Percentiles rank a stretch among this genome's conserved stretches.
phyloP scores from a whole-genome alignment of 805 yeast genomes.

The Candida boleticola region DNA sequence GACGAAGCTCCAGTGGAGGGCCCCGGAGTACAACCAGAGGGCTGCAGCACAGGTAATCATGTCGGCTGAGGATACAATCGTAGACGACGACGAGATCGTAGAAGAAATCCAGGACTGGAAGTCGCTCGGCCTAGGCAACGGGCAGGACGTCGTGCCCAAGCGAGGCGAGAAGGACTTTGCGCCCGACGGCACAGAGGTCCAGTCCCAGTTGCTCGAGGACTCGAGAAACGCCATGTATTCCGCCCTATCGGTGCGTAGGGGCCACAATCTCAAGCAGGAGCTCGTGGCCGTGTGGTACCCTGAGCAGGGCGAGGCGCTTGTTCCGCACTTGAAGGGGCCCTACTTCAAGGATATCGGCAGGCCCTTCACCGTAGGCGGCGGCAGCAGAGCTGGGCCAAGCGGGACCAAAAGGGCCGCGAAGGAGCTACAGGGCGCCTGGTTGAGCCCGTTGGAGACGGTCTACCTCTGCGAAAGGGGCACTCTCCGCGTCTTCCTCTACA shows the following conservation, averaged over 20 bases:
- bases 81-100: slow-evolving; percentile 1
- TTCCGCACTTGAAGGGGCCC: slow-evolving; percentile 61
- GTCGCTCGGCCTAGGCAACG: slow-evolving; percentile 1
- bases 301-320: slow-evolving; percentile 23
- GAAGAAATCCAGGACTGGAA: slow-evolving; percentile 34
- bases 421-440: slow-evolving; percentile 36
- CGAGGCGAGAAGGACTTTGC: slow-evolving; percentile 86
- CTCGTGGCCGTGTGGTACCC: slow-evolving; percentile 50
- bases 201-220: slow-evolving; percentile 43
- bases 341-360: slow-evolving; percentile 75
- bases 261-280: slow-evolving; percentile 46
- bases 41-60: too few relatives aligned
- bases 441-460: slow-evolving; percentile 66
- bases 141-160: slow-evolving; percentile 49
- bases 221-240: slow-evolving; percentile 71
- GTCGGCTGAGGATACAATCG: too few relatives aligned
- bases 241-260: slow-evolving; percentile 55
- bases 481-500: slow-evolving; percentile 26
- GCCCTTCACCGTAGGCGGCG: slow-evolving; percentile 13
- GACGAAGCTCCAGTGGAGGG: too few relatives aligned
- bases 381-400: too few relatives aligned
- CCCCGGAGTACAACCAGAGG: too few relatives aligned
- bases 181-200: slow-evolving; percentile 69
- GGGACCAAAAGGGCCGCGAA: too few relatives aligned
- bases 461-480: slow-evolving; percentile 82